Evolutionary conservation across 768 basidiomycete species (phyloP), one percentile per base, ranked within the genome.

Genomic region (Brasilioporus rufonigricans): DNA sequence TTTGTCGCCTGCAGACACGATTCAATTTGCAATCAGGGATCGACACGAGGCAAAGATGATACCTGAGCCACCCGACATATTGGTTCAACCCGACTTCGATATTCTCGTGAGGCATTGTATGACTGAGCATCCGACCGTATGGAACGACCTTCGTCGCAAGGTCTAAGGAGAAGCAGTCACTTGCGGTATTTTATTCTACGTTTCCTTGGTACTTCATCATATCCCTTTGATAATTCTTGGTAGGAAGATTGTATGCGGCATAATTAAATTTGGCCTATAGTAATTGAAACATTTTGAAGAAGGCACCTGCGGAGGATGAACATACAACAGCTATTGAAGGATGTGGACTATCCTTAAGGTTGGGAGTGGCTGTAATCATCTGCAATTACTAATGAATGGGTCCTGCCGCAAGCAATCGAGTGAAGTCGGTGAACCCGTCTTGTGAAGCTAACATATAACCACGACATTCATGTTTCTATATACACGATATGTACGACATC

Each of bases 91-190:
- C 7, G 56, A 60, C 14, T 69, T 76, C 35, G 76, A 80, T 44
- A 67, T 75, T 45, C 73, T 81, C n/a, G 64, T 79, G 4, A 67
- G 62, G 39, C 84, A 86, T 60, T 81, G 78, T 62, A 65, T 70
- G 58, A 67, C 61, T 14, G 76, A 79, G 56, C 84, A 86, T 48
- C 74, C 74, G 5, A 58, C 69, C 4, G 78, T 75, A 18, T 85
- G 83, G 82, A 66, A 76, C n/a, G 64, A 66, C 26, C 58, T 80
- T 33, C 76, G 59, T 47, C 57, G 46, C 48, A 67, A 55, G 41
- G 48, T 24, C n/a, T 67, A 48, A 38, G 4, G 29, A 32, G 29
- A 7, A 49, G 11, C 19, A 35, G 21, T 27, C 39, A 14, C 44
- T 38, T 46, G 44, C 24, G 21, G 31, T 49, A 45, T 48, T 44